Base-by-base conservation (phyloP, 371 early-diverging fungal genomes). In the Apophysomyces variabilis region DNA sequence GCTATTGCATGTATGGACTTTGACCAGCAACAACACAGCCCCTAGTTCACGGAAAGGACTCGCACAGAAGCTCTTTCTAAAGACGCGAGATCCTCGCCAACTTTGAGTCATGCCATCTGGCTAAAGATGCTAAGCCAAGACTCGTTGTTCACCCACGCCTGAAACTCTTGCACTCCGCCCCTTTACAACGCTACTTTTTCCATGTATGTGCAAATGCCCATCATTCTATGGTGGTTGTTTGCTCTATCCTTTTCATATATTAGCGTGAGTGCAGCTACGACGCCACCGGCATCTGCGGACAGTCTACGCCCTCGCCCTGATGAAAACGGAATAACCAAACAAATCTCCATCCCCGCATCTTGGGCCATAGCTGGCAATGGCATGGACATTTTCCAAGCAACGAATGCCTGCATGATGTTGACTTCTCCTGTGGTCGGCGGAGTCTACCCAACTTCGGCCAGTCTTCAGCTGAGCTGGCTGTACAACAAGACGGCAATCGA, bases 351-450 rank as follows among this genome's bases (percentile, higher is more conserved):
- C 38, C 66, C 66, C 1, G 59, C 50, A 14, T 60, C 66, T 18
- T 66, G 66, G 66, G 38, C 60, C 7, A 39, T 50, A 8, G 56
- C 66, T 3, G 36, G 60, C 39, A 46, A 50, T 36, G 39, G n/a
- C 44, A 61, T 61, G 21, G 32, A 54, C 5, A n/a, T 46, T 5
- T 39, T 60, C 13, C 39, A 50, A 12, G 14, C 60, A 13, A 60
- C 66, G 8, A 58, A 60, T 41, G 45, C 38, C 5, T 66, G 66
- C n/a, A n/a, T 47, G 8, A 59, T 60, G 26, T 9, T 66, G 38
- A 66, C 56, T 7, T 66, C 66, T 18, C 66, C 66, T 7, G 60
- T 60, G 13, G 59, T 66, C 26, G 66, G 66, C 12, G 66, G 66
- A 13, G 66, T 60, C 1, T 66, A 66, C 50, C 66, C 50, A n/a